phyloP scores from a whole-genome alignment of 768 basidiomycete species.

The Megacollybia marginata region DNA sequence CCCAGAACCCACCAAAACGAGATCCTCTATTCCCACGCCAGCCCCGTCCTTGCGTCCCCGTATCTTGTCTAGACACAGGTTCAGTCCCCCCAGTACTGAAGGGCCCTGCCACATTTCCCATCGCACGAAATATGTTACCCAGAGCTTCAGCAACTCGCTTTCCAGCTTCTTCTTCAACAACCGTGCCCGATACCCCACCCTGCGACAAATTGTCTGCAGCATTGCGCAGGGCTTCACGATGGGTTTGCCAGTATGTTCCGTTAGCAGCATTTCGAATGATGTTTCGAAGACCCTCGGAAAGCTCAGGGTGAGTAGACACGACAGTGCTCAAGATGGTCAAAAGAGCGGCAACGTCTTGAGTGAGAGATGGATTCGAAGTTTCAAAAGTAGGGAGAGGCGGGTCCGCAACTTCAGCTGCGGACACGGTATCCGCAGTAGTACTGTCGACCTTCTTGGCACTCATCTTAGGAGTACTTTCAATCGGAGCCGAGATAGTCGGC shows the following conservation, averaged over 20 bases:
- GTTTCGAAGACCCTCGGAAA: conserved; percentile 60
- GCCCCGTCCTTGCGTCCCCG: not conserved
- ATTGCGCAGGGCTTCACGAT: conserved; percentile 51
- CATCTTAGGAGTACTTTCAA: conserved; percentile 32
- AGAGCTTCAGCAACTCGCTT: conserved; percentile 57
- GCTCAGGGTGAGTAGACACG: conserved; percentile 60
- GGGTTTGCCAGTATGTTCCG: conserved; percentile 64
- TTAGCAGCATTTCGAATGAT: conserved; percentile 53
- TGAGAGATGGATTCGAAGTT: conserved; percentile 37
- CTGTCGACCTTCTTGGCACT: conserved; percentile 1
- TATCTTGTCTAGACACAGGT: not conserved
- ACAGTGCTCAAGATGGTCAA: conserved; percentile 49
- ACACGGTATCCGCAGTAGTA: conserved; percentile 7
- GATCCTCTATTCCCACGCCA: not conserved
- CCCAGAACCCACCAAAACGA: not conserved
- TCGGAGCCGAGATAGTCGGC: conserved; percentile 8
- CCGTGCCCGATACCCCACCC: conserved; percentile 34
- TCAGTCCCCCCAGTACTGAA: not conserved
- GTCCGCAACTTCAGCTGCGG: conserved; percentile 23
- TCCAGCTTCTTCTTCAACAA: conserved; percentile 61
- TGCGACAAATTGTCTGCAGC: conserved; percentile 49
- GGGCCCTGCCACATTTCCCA: conserved; percentile 27
- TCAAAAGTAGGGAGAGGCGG: conserved; percentile 46
- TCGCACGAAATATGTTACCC: conserved; percentile 45
- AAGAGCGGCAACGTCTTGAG: conserved; percentile 57